Base-by-base conservation (phyloP, 495 filamentous ascomycete genomes). In the Penicillium bovifimosum region DNA sequence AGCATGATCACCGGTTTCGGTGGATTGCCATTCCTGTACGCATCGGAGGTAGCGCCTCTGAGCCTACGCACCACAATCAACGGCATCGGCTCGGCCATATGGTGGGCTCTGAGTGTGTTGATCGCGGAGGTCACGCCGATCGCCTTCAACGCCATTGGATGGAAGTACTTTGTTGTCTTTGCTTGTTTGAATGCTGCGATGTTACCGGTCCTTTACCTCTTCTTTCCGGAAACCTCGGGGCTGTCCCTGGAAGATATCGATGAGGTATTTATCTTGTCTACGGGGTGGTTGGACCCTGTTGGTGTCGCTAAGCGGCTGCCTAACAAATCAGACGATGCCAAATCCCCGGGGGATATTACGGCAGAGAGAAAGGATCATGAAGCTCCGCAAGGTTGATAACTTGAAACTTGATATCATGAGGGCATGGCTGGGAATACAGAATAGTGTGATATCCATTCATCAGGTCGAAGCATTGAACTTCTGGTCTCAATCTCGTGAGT, bases 171-270 rank as follows among this genome's bases (percentile, higher is more conserved):
- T 28, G 53, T 66, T 20, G 41, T 66, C 1, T 66, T 58, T 42
- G 56, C 60, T 3, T 54, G 40, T 1, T 13, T 63, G 8, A 63
- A 61, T 36, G 16, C 32, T 0, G 24, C 38, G 1, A 51, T 58
- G 39, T 44, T 57, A 41, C 48, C 47, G 26, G 14, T 77, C 64
- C 27, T 60, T 10, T 56, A 53, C 38, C 71, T 79, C 52, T 78
- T 70, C 65, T 59, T 80, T 28, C 81, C 80, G 0, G 80, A 83
- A 57, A 76, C 76, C 27, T 73, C 75, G 45, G 76, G 75, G 6
- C 69, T 76, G 9, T 73, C 68, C 1, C 53, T 82, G 17, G 80
- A 82, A 50, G 73, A 78, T 46, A 76, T 83, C 24, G 79, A 84
- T 52, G 75, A 77, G 59, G 80, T 83, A 64, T 75, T 62, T 10